These are phyloP conservation scores for Lentinula aciculospora DNA, from an alignment of 768 basidiomycete species.

Conservation along the genomic window DNA sequence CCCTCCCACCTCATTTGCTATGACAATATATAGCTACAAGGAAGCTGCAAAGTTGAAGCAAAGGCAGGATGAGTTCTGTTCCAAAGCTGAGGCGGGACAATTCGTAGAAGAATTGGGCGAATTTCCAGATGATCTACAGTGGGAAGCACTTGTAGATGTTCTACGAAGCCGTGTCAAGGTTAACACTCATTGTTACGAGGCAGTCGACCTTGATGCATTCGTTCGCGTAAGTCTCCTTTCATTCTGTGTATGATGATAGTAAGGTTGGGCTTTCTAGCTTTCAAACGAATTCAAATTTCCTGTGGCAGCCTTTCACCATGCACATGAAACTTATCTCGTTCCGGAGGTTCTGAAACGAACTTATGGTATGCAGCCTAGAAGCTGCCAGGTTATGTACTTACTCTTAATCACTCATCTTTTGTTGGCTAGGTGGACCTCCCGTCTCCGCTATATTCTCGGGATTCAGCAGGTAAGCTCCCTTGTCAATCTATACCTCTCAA, in stretches of 20 bases:
- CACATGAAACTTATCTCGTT: conserved; percentile 77
- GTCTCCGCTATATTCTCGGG: conserved; percentile 76
- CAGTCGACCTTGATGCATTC: conserved; percentile 66
- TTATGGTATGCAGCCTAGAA: too few relatives aligned
- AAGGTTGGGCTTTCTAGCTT: conserved; percentile 23
- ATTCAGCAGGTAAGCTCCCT: conserved; percentile 24
- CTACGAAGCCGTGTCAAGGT: conserved; percentile 72
- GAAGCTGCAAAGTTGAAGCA: conserved; percentile 56
- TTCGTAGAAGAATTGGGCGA: conserved; percentile 33
- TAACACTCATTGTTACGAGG: conserved; percentile 45
- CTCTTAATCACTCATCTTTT: too few relatives aligned
- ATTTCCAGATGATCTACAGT: conserved; percentile 65
- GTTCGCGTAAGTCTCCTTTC: conserved; percentile 41
- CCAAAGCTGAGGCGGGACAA: conserved; percentile 38
- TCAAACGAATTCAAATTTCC: conserved; percentile 69
- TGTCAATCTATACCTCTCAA: not conserved
- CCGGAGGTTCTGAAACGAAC: conserved; percentile 70
- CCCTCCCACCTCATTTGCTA: conserved; percentile 8
- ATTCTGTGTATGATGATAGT: not conserved
- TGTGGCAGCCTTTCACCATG: conserved; percentile 73
- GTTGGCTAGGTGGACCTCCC: conserved; percentile 66
- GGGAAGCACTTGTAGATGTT: conserved; percentile 73
- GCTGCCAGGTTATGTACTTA: too few relatives aligned
- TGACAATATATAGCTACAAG: conserved; percentile 38
- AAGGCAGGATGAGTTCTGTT: conserved; percentile 61